Base-by-base conservation (phyloP, 257 asterid species). In the Nicotiana sylvestris region DNA sequence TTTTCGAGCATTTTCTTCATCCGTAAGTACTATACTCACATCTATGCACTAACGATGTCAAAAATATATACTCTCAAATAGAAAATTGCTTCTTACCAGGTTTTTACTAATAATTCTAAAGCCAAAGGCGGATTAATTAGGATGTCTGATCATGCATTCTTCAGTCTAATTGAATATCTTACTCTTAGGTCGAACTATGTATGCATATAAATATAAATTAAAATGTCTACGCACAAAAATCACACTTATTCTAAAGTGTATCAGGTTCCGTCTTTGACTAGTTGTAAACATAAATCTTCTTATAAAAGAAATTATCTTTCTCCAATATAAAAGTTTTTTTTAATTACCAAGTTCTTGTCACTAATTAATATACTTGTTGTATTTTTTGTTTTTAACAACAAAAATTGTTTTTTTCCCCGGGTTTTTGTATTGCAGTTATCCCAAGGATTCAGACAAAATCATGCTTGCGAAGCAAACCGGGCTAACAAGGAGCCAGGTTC, bases 401-500 rank as follows among this genome's bases (percentile, higher is more conserved):
- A 43, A 39, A 46, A 10, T 46, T 39, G 16, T 51, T 35, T 18
- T 30, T 9, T 2, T 49, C 25, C 60, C 1, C 15, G 5, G 57
- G 11, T 58, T 18, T 33, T 67, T 35, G 37, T 55, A 46, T 25
- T 85, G 81, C 90, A 93, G 98, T 16, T 93, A 93, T 78, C 98
- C 97, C 3, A 93, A 92, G 90, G 93, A 93, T 80, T 90, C 92
- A 30, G 97, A 93, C 79, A 93, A 93, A 81, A 90, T 84, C 17
- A 85, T 88, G 91, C 85, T 93, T 67, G 94, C 97, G 13, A 92
- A 90, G 87, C 95, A 92, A 83, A 93, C 98, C 17, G 97, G 98
- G 77, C 98, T 93, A n/a, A 92, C 93, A 18, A 92, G 95, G 88
- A 89, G 94, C 82, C 98, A 93, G 98, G 98, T 92, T 82, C 55